Conservation (phyloP, 169 alveolate genomes). For the Babesia divergens region DNA sequence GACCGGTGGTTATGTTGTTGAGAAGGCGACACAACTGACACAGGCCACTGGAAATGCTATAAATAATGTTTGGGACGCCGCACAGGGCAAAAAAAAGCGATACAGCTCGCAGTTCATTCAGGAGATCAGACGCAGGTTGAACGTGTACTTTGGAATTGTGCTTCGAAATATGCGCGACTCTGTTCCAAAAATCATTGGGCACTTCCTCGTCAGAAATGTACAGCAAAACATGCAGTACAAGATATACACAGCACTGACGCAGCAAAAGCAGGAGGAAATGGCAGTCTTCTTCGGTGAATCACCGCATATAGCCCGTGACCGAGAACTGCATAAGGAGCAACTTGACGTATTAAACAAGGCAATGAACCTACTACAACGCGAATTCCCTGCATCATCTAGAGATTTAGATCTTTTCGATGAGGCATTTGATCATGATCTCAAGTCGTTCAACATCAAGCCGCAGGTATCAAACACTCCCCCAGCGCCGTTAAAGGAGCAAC, state of each 20-base stretch:
- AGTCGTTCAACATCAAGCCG: slow-evolving; percentile 21
- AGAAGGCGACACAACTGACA: slow-evolving; percentile 70
- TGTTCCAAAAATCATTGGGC: slow-evolving; percentile 95
- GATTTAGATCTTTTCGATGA: slow-evolving; percentile 43
- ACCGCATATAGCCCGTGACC: slow-evolving; percentile 78
- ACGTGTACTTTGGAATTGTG: slow-evolving; percentile 92
- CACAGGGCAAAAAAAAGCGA: slow-evolving; percentile 75
- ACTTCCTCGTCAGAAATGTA: slow-evolving; percentile 81
- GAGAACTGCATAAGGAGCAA: slow-evolving; percentile 71
- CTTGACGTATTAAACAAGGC: slow-evolving; percentile 79
- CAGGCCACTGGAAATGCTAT: slow-evolving; percentile 64
- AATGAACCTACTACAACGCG: slow-evolving; percentile 72
- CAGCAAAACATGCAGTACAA: slow-evolving; percentile 72
- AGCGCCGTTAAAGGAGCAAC: not conserved
- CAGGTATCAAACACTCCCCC: slow-evolving; percentile 11
- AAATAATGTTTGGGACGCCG: slow-evolving; percentile 61
- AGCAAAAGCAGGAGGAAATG: slow-evolving; percentile 65
- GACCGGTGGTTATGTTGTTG: slow-evolving; percentile 47
- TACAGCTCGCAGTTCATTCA: slow-evolving; percentile 81
- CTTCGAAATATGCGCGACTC: slow-evolving; percentile 94
- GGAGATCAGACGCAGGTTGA: slow-evolving; percentile 92
- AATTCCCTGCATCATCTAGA: slow-evolving; percentile 34
- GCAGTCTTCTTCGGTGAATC: slow-evolving; percentile 75
- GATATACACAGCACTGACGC: slow-evolving; percentile 67
- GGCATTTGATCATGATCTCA: slow-evolving; percentile 38